phyloP scores from a whole-genome alignment of 2,329 filamentous ascomycete genomes.

The Claviceps sp. region DNA sequence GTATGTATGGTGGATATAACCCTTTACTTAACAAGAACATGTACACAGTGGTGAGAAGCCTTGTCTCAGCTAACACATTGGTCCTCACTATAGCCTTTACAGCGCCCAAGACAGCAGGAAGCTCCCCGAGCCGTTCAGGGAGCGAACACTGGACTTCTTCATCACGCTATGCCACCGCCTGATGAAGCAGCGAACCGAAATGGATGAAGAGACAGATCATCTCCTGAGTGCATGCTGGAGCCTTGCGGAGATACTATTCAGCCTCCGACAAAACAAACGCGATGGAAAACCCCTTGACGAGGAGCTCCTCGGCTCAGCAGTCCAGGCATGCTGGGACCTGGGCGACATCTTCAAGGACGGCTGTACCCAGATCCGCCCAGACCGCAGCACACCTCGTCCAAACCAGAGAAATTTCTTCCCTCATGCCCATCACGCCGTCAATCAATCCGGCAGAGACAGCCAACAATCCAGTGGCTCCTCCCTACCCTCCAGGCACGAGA shows the following conservation, averaged over 20 bases:
- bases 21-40: neutral
- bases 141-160: constrained; percentile 87
- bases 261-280: constrained; percentile 65
- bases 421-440: constrained; percentile 29
- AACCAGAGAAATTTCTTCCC: constrained; percentile 60
- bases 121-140: constrained; percentile 74
- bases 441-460: constrained; percentile 35
- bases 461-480: constrained; percentile 38
- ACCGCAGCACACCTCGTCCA: constrained; percentile 72
- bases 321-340: constrained; percentile 89
- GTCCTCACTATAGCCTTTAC: constrained; percentile 46
- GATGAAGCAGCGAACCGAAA: constrained; percentile 82
- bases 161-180: constrained; percentile 84
- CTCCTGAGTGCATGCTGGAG: constrained; percentile 80
- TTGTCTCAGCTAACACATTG: neutral
- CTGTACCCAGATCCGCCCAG: constrained; percentile 79
- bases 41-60: neutral
- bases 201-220: constrained; percentile 71
- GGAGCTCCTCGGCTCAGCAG: constrained; percentile 72
- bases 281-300: constrained; percentile 64
- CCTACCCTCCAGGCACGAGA: constrained; percentile 38
- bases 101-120: constrained; percentile 72
- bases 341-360: constrained; percentile 88
- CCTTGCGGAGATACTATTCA: constrained; percentile 86
- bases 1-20: constrained; percentile 24